These are phyloP conservation scores for Phytophthora chlamydospora DNA, from an alignment of 352 stramenopile genomes.

Conservation along the genomic window DNA sequence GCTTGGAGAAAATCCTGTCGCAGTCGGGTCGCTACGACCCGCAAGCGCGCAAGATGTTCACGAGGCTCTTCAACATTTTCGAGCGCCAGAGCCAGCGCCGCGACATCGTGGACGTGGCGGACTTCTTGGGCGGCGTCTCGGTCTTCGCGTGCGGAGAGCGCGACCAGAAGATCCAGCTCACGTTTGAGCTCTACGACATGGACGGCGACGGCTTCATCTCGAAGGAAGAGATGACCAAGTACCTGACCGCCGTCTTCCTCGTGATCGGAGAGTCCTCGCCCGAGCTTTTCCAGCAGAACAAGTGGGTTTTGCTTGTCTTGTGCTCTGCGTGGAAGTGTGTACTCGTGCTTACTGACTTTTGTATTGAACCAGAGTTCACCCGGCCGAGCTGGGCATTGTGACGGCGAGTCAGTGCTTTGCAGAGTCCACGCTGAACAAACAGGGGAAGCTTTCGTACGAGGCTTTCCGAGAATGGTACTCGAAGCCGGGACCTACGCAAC, in stretches of 20 bases:
- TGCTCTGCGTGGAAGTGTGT: not conserved
- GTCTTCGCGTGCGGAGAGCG: constrained; percentile 83
- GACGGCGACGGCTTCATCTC: constrained; percentile 87
- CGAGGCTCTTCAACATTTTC: constrained; percentile 82
- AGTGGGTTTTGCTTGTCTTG: constrained; percentile 37
- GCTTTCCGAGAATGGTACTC: constrained; percentile 84
- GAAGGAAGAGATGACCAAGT: constrained; percentile 87
- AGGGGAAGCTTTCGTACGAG: constrained; percentile 78
- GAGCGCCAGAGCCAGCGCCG: constrained; percentile 45
- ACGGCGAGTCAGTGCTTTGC: constrained; percentile 81
- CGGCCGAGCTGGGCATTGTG: constrained; percentile 65
- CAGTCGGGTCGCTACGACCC: constrained; percentile 80
- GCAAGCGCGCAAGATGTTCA: constrained; percentile 76
- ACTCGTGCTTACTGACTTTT: not conserved
- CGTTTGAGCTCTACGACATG: constrained; percentile 88
- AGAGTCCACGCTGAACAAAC: constrained; percentile 62
- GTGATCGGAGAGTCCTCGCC: constrained; percentile 75
- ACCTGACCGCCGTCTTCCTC: constrained; percentile 85
- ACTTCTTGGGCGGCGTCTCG: constrained; percentile 84
- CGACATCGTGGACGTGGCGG: constrained; percentile 78
- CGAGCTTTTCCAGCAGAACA: constrained; percentile 75
- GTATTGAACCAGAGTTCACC: constrained; percentile 48
- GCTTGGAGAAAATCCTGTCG: constrained; percentile 84
- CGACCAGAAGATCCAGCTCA: constrained; percentile 85
- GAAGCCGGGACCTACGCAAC: constrained; percentile 58